Conservation (phyloP, 1,284 basidiomycete genomes). For the Rhodotorula sp. region DNA sequence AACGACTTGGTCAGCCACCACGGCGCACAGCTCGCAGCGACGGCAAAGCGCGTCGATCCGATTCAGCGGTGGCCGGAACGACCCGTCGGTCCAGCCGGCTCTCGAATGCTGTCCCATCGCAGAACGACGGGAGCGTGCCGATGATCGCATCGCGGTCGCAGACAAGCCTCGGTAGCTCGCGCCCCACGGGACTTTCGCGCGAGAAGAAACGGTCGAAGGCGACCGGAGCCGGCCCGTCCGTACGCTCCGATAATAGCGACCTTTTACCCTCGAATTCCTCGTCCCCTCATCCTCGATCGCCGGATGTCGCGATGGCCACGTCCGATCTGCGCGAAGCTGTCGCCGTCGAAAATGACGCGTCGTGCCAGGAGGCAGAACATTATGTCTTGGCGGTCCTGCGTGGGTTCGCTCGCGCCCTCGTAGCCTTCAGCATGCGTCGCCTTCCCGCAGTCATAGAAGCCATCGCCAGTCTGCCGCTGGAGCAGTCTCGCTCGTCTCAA, state of each 20-base stretch:
- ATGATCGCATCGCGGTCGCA: constrained; percentile 27
- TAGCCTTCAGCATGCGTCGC: constrained; percentile 70
- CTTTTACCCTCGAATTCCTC: constrained; percentile 10
- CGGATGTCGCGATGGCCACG: constrained; percentile 59
- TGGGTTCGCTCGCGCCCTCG: constrained; percentile 72
- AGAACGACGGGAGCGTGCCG: not conserved
- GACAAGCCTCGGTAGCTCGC: not conserved
- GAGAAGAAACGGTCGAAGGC: constrained; percentile 37
- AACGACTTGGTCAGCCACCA: not conserved
- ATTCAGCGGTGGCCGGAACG: not conserved
- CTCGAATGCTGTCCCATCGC: constrained; percentile 15
- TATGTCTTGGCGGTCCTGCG: constrained; percentile 77
- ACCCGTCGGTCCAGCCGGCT: constrained; percentile 17
- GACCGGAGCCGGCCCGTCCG: constrained; percentile 21
- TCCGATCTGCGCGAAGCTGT: constrained; percentile 47
- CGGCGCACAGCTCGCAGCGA: constrained; percentile 10
- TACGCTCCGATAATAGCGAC: constrained; percentile 28
- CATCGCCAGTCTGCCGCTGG: constrained; percentile 70
- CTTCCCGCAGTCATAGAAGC: constrained; percentile 69
- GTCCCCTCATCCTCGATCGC: constrained; percentile 1
- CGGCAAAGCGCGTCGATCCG: not conserved
- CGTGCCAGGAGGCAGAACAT: constrained; percentile 58
- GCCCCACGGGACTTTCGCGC: constrained; percentile 1
- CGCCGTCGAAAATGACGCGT: constrained; percentile 55
- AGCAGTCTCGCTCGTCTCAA: constrained; percentile 67